These are phyloP conservation scores for Lentinula lateritia DNA, from an alignment of 768 basidiomycete genomes.

Conservation along the genomic window DNA sequence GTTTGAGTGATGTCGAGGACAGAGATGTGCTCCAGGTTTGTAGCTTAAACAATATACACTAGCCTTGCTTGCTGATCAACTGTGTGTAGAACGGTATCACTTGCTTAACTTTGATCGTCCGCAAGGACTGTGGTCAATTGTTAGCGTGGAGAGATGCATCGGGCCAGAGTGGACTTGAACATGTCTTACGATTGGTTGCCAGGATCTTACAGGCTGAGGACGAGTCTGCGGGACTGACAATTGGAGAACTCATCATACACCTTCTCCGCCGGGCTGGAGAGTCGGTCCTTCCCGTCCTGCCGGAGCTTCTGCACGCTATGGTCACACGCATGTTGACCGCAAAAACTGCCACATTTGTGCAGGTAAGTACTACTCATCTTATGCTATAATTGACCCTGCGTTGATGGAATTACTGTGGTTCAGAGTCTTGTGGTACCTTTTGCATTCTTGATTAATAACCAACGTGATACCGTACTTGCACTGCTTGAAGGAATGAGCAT, in stretches of 20 bases:
- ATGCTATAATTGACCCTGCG: not conserved
- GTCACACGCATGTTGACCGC: constrained; percentile 75
- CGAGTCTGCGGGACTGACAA: constrained; percentile 88
- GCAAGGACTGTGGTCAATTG: constrained; percentile 83
- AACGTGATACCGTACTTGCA: constrained; percentile 72
- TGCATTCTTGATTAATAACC: constrained; percentile 86
- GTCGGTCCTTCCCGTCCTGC: constrained; percentile 76
- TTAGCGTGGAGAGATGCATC: constrained; percentile 65
- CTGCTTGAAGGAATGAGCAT: constrained; percentile 68
- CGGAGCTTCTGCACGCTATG: constrained; percentile 83
- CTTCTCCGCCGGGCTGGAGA: constrained; percentile 80
- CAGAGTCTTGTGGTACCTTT: constrained; percentile 91
- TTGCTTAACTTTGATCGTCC: constrained; percentile 77
- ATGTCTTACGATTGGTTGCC: constrained; percentile 71
- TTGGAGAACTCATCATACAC: constrained; percentile 94
- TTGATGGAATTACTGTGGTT: not conserved
- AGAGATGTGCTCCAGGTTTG: constrained; percentile 76
- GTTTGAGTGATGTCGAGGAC: constrained; percentile 69
- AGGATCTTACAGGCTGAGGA: constrained; percentile 73
- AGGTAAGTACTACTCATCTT: constrained; percentile 39
- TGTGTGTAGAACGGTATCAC: constrained; percentile 71
- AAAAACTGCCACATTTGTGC: constrained; percentile 86
- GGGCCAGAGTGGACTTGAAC: constrained; percentile 71
- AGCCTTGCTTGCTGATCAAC: not conserved
- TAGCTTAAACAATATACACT: constrained; percentile 2